Evolutionary conservation across 805 yeast genomes (phyloP).

Genomic region (Crinitomyces ghanaensis): DNA sequence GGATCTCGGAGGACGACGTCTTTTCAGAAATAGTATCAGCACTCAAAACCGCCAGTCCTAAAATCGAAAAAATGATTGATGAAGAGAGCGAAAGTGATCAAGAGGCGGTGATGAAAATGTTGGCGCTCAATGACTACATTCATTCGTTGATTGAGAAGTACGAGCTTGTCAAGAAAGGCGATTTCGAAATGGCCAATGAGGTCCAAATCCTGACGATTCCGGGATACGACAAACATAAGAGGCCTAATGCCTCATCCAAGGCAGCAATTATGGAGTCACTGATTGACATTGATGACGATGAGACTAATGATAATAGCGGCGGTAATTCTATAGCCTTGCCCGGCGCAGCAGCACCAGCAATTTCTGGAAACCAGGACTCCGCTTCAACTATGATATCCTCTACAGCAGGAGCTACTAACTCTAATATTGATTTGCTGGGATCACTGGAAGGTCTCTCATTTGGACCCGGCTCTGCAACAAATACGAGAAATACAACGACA

Average conservation of each 20-base stretch:
- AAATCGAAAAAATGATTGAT: constrained; percentile 68
- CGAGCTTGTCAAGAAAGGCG: constrained; percentile 53
- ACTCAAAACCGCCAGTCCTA: constrained; percentile 76
- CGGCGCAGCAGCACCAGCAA: constrained; percentile 22
- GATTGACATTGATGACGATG: constrained; percentile 64
- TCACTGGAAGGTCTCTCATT: constrained; percentile 63
- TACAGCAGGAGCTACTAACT: constrained; percentile 27
- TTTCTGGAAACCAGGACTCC: no score
- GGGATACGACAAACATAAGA: constrained; percentile 21
- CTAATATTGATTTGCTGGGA: constrained; percentile 58
- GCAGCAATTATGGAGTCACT: constrained; percentile 37
- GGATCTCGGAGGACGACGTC: constrained; percentile 50
- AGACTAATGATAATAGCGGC: constrained; percentile 1
- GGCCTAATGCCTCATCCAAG: constrained; percentile 20
- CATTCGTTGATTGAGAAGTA: constrained; percentile 59
- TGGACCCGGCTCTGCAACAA: constrained; percentile 22
- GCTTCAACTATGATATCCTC: constrained; percentile 1
- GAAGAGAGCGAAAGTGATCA: constrained; percentile 59
- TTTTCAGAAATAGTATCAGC: constrained; percentile 65
- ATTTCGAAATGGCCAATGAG: constrained; percentile 40
- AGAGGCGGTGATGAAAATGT: constrained; percentile 49
- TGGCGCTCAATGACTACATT: constrained; percentile 64
- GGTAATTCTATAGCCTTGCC: constrained; percentile 2
- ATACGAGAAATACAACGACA: no score
- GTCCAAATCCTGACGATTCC: constrained; percentile 30